phyloP scores from a whole-genome alignment of 2,329 filamentous ascomycete species.

The Clarireedia homoeocarpa region DNA sequence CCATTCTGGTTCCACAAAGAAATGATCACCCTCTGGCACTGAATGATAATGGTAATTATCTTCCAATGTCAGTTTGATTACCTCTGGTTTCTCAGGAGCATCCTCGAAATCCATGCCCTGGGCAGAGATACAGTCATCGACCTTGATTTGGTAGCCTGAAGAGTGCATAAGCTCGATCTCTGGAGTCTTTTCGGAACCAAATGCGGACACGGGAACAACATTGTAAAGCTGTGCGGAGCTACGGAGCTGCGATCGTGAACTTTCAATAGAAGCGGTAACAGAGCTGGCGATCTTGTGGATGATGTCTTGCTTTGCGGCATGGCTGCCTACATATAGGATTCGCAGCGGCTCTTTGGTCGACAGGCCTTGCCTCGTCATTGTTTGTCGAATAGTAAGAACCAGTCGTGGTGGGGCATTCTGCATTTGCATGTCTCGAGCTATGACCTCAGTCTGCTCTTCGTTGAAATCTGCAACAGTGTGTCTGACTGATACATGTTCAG shows the following conservation, averaged over 20 bases:
- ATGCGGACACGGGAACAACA: slow-evolving; percentile 42
- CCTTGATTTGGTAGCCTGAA: slow-evolving; percentile 42
- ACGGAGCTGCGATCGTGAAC: slow-evolving; percentile 26
- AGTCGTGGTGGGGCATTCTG: slow-evolving; percentile 31
- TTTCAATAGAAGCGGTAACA: slow-evolving; percentile 34
- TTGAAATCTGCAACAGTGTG: slow-evolving; percentile 39
- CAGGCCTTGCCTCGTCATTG: slow-evolving; percentile 39
- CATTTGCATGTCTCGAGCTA: slow-evolving; percentile 30
- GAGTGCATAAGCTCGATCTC: slow-evolving; percentile 46
- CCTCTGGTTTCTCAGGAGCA: slow-evolving; percentile 32
- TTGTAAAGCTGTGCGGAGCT: slow-evolving; percentile 40
- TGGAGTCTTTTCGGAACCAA: slow-evolving; percentile 37
- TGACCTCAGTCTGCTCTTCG: slow-evolving; percentile 33
- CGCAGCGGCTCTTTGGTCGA: slow-evolving; percentile 39
- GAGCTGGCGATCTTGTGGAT: slow-evolving; percentile 42
- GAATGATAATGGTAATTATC: slow-evolving; percentile 32
- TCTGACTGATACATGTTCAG: slow-evolving; percentile 38
- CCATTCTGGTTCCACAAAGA: slow-evolving; percentile 37
- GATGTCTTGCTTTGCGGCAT: slow-evolving; percentile 34
- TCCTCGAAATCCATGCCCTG: slow-evolving; percentile 27
- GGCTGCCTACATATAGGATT: slow-evolving; percentile 41
- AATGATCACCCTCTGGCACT: slow-evolving; percentile 29
- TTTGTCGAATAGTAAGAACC: slow-evolving; percentile 39
- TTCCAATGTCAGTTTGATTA: slow-evolving; percentile 32
- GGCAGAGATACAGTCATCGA: slow-evolving; percentile 41